phyloP scores from a whole-genome alignment of 306 rosid genomes.

The Oemleria cerasiformis region DNA sequence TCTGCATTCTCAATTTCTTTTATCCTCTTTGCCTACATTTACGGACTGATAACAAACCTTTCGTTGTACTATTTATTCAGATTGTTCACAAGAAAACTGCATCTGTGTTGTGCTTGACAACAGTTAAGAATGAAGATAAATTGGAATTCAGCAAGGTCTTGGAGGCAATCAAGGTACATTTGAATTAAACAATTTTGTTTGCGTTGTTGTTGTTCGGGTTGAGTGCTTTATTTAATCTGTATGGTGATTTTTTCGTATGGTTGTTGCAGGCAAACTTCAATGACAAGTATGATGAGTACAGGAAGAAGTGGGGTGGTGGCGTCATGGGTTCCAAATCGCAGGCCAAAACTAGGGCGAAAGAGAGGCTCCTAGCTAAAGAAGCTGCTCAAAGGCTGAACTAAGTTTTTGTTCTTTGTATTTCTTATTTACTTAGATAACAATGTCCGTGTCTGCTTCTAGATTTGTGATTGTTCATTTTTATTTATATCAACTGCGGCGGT shows the following conservation, averaged over 20 bases:
- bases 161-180: constrained; percentile 70
- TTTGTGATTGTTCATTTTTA: neutral
- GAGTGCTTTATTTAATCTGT: neutral
- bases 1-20: neutral
- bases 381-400: constrained; percentile 70
- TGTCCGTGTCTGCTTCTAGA: neutral
- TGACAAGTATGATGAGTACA: constrained; percentile 72
- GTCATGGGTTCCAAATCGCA: constrained; percentile 88
- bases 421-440: neutral
- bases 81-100: constrained; percentile 78
- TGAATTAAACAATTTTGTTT: neutral
- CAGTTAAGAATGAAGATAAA: constrained; percentile 78
- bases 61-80: constrained; percentile 22
- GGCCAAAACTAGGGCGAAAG: constrained; percentile 76
- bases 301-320: constrained; percentile 89
- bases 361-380: constrained; percentile 69
- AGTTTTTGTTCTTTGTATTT: constrained; percentile 5
- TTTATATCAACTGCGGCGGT: constrained; percentile 7
- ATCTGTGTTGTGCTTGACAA: constrained; percentile 74
- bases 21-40: neutral
- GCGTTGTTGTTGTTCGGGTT: too few relatives aligned
- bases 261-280: constrained; percentile 71
- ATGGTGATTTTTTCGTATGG: neutral
- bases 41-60: neutral
- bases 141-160: constrained; percentile 70